These are phyloP conservation scores for Phoenix dactylifera DNA, from an alignment of 176 grass and related monocot genomes.

Conservation along the genomic window DNA sequence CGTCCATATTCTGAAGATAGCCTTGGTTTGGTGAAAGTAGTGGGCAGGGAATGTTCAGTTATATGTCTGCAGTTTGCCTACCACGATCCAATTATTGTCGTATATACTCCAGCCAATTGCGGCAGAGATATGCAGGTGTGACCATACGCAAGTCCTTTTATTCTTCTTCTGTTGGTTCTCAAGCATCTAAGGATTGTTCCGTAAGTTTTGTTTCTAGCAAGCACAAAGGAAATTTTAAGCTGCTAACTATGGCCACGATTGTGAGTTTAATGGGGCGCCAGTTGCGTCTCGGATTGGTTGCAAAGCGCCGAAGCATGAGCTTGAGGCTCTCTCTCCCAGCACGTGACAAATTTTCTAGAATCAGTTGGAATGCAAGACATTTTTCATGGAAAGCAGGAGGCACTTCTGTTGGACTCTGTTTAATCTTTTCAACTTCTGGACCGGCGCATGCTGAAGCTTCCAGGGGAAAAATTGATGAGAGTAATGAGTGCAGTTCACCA, in stretches of 20 bases:
- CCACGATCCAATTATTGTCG: slow-evolving; percentile 21
- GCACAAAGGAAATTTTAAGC: slow-evolving; percentile 24
- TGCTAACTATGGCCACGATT: slow-evolving; percentile 34
- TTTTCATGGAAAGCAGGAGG: slow-evolving; percentile 50
- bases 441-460: slow-evolving; percentile 45
- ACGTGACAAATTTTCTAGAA: slow-evolving; percentile 18
- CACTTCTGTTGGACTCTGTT: slow-evolving; percentile 40
- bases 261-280: slow-evolving; percentile 46
- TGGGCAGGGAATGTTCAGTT: slow-evolving; percentile 29
- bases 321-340: slow-evolving; percentile 38
- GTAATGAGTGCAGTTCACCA: slow-evolving; percentile 17
- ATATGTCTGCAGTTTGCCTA: slow-evolving; percentile 25
- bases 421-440: slow-evolving; percentile 51
- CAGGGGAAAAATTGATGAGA: slow-evolving; percentile 21
- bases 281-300: slow-evolving; percentile 44
- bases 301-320: slow-evolving; percentile 38
- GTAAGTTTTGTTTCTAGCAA: slow-evolving; percentile 20
- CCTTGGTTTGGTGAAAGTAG: too few species aligned
- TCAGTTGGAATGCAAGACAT: slow-evolving; percentile 46
- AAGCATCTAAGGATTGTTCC: neutral
- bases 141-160: slow-evolving; percentile 18
- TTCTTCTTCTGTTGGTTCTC: slow-evolving; percentile 16
- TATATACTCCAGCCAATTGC: slow-evolving; percentile 34
- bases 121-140: slow-evolving; percentile 21
- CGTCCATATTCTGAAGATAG: too few species aligned